Conservation (phyloP, 768 basidiomycete genomes). For the Auricularia cornea region DNA sequence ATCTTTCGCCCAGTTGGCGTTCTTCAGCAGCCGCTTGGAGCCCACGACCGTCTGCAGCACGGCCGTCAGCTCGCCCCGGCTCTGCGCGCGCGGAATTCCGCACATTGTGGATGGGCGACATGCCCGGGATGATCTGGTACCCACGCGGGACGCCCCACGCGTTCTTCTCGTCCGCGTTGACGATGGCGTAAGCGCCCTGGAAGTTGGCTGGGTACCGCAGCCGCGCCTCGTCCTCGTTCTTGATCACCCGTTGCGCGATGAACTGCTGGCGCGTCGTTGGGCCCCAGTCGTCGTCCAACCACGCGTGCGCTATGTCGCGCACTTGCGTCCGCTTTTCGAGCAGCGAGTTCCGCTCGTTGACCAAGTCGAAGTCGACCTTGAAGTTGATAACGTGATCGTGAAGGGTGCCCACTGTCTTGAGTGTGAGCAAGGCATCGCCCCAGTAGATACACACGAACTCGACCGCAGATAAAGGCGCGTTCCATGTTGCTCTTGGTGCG, state of each 20-base stretch:
- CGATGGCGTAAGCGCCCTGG: conserved; percentile 49
- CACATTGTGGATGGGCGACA: conserved; percentile 45
- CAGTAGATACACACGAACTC: conserved; percentile 33
- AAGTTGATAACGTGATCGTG: conserved; percentile 65
- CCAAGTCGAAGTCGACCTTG: conserved; percentile 60
- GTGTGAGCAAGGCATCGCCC: too few relatives aligned
- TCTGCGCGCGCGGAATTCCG: conserved; percentile 8
- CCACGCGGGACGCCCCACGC: conserved; percentile 50
- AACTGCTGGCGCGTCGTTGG: conserved; percentile 44
- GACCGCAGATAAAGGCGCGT: conserved; percentile 44
- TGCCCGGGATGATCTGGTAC: conserved; percentile 54
- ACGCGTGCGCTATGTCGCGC: conserved; percentile 42
- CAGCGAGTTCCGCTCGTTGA: conserved; percentile 49
- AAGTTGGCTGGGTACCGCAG: conserved; percentile 46
- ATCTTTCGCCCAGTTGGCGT: conserved; percentile 60
- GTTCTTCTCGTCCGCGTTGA: conserved; percentile 46
- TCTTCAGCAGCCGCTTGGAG: conserved; percentile 50
- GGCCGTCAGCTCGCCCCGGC: background rate
- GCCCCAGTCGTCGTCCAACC: conserved; percentile 56
- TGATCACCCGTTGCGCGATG: conserved; percentile 39
- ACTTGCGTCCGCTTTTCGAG: conserved; percentile 41
- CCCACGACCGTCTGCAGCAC: conserved; percentile 42
- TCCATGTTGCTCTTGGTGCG: conserved; percentile 42
- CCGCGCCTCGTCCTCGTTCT: conserved; percentile 42
- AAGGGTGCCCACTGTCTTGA: conserved; percentile 45